phyloP scores from a whole-genome alignment of 208 protist genomes.

The Trypanosoma rangeli region DNA sequence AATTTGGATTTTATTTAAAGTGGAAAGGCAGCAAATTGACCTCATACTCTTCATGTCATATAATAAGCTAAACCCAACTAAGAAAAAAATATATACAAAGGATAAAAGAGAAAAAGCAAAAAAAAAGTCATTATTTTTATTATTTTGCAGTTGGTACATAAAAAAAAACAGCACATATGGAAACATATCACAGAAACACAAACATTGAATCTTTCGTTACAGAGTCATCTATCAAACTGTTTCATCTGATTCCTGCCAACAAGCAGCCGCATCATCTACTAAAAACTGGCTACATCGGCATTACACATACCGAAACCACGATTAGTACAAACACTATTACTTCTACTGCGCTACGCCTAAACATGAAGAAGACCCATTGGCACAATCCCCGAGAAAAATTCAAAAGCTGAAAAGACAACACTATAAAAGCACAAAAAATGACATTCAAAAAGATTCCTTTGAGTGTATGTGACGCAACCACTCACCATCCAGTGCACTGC shows the following conservation, averaged over 20 bases:
- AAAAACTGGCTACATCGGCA: no score
- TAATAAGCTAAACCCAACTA: background rate
- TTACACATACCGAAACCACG: no score
- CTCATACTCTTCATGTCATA: conserved; percentile 17
- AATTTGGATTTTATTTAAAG: background rate
- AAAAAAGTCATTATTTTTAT: conserved; percentile 1
- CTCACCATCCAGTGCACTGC: conserved; percentile 76
- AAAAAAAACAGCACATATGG: background rate
- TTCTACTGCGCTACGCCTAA: no score
- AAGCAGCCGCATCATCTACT: no score
- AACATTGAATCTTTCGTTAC: no score
- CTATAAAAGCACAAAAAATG: conserved; percentile 14
- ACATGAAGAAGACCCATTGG: no score
- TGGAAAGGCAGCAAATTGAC: background rate
- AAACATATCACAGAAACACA: background rate
- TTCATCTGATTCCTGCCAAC: no score
- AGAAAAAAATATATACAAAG: conserved; percentile 21
- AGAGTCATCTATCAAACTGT: no score
- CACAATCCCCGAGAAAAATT: conserved; percentile 5
- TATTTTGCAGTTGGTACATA: background rate
- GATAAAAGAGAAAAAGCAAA: background rate
- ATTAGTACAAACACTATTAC: no score
- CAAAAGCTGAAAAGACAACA: conserved; percentile 6
- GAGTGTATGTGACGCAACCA: conserved; percentile 90
- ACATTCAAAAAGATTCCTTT: conserved; percentile 76